Evolutionary conservation across 768 basidiomycete genomes (phyloP).

Genomic region (Auricularia heimuer): DNA sequence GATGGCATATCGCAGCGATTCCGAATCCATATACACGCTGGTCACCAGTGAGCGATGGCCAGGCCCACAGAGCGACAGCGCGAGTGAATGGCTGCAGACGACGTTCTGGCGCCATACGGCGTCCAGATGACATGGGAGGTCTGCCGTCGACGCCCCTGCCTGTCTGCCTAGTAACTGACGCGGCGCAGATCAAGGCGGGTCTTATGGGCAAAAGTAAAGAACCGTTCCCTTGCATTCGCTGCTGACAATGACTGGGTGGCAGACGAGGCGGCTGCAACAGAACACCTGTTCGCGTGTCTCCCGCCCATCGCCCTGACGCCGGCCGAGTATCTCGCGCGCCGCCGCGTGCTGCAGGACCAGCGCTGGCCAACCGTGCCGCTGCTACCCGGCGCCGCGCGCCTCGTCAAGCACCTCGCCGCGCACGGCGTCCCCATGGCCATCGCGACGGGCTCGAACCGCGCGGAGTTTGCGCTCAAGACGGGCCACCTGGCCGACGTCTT

Average conservation of each 20-base stretch:
- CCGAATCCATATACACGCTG: constrained; percentile 65
- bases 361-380: constrained; percentile 61
- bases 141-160: background rate
- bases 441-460: constrained; percentile 63
- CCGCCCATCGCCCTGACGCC: constrained; percentile 58
- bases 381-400: constrained; percentile 62
- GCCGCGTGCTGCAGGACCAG: constrained; percentile 47
- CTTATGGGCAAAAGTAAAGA: constrained; percentile 75
- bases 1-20: constrained; percentile 28
- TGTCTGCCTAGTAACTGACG: background rate
- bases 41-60: constrained; percentile 53
- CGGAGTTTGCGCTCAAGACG: constrained; percentile 62
- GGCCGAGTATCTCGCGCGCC: constrained; percentile 48
- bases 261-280: constrained; percentile 58
- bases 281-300: constrained; percentile 68
- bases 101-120: constrained; percentile 61
- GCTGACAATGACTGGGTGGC: background rate
- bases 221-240: background rate
- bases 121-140: constrained; percentile 72
- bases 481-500: constrained; percentile 50
- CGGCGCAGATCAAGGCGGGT: constrained; percentile 55
- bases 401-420: constrained; percentile 59
- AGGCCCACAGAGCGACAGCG: too few relatives aligned
- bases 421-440: constrained; percentile 69
- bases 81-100: constrained; percentile 33